Conservation (phyloP, 768 basidiomycete genomes). For the Lentinula raphanica region DNA sequence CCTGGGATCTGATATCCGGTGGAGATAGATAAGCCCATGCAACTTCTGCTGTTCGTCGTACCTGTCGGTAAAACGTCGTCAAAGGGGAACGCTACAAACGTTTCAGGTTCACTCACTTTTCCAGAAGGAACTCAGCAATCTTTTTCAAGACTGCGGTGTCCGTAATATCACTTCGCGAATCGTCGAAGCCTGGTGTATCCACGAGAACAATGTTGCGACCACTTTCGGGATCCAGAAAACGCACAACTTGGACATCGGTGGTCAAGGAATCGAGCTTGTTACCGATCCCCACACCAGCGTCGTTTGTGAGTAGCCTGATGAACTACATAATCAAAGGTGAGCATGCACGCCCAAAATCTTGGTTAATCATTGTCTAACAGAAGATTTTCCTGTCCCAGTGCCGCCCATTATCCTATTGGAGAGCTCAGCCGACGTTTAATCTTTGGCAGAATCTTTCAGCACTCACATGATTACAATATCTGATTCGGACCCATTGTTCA, state of each 20-base stretch:
- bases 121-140: slow-evolving; percentile 20
- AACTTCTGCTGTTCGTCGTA: slow-evolving; percentile 20
- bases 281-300: slow-evolving; percentile 1
- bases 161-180: slow-evolving; percentile 19
- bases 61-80: slow-evolving; percentile 13
- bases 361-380: neutral
- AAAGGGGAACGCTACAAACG: slow-evolving; percentile 23
- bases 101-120: slow-evolving; percentile 23
- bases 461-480: neutral
- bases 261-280: slow-evolving; percentile 6
- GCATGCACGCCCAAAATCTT: too few relatives aligned
- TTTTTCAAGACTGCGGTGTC: slow-evolving; percentile 32
- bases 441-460: neutral
- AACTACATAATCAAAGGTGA: slow-evolving; percentile 1
- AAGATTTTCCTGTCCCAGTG: slow-evolving; percentile 10
- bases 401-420: slow-evolving; percentile 9
- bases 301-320: slow-evolving; percentile 5
- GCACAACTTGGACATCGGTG: neutral
- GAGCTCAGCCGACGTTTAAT: neutral
- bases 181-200: slow-evolving; percentile 24
- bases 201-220: slow-evolving; percentile 16
- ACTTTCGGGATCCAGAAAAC: slow-evolving; percentile 8
- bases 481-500: neutral
- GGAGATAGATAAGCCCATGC: slow-evolving; percentile 34
- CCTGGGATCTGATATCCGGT: slow-evolving; percentile 31